Percentiles rank a stretch among this genome's conserved stretches.
These are phyloP conservation scores for Trichoderma simmonsii DNA, from an alignment of 2,329 filamentous ascomycete species.

Conservation along the genomic window DNA sequence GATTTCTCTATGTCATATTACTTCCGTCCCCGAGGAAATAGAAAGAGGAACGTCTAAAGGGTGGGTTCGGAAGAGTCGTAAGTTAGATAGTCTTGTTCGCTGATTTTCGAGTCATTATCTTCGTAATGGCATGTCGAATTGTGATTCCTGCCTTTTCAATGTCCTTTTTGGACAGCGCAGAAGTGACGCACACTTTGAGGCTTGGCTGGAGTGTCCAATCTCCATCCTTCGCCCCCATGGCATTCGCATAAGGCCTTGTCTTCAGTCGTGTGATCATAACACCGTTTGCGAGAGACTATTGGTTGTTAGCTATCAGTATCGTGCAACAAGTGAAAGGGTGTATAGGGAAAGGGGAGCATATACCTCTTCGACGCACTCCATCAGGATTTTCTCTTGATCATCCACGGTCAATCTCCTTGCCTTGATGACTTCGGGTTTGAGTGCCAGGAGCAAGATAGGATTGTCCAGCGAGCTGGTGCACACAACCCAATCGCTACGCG, in stretches of 20 bases:
- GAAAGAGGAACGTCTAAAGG: background rate
- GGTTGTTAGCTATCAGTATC: background rate
- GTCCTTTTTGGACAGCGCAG: constrained; percentile 86
- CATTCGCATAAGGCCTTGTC: constrained; percentile 63
- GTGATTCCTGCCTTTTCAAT: constrained; percentile 87
- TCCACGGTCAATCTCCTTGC: constrained; percentile 63
- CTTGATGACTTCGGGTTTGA: constrained; percentile 80
- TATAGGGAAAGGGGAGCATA: constrained; percentile 25
- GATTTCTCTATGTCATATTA: background rate
- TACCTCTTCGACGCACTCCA: constrained; percentile 97
- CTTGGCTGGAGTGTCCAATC: constrained; percentile 72
- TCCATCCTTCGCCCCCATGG: constrained; percentile 65
- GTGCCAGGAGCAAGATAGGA: constrained; percentile 75
- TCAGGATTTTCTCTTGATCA: constrained; percentile 80
- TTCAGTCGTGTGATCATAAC: constrained; percentile 88
- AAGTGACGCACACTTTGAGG: constrained; percentile 87
- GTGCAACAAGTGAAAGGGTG: background rate
- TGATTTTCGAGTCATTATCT: constrained; percentile 70
- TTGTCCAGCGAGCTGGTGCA: constrained; percentile 82
- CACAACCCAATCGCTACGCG: constrained; percentile 86
- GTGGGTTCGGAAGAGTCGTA: background rate
- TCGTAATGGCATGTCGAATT: constrained; percentile 90
- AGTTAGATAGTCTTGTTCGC: constrained; percentile 37
- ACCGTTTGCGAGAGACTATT: constrained; percentile 75
- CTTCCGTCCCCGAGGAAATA: background rate